Conservation (phyloP, 129 eudicot genomes). For the Lactuca saligna region DNA sequence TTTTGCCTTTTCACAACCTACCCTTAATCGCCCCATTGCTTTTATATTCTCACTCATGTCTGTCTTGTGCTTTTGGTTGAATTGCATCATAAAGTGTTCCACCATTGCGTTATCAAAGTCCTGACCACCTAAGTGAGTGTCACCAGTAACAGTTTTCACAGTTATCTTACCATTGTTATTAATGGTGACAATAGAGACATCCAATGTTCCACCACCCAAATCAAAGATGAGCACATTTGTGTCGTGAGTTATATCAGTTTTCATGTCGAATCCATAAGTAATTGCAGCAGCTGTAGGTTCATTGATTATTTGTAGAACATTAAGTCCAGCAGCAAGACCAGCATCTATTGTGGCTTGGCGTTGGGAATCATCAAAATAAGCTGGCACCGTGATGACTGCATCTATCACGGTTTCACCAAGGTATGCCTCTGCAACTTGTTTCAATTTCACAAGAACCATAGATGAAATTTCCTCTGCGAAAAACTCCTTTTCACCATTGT, state of each 20-base stretch:
- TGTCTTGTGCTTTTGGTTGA: conserved; percentile 36
- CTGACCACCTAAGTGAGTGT: conserved; percentile 8
- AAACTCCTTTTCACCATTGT: too few species aligned
- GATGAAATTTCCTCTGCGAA: too few species aligned
- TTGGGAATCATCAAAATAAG: too few species aligned
- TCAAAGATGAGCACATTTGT: background rate
- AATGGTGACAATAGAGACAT: too few species aligned
- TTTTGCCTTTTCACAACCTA: conserved; percentile 48
- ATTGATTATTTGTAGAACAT: conserved; percentile 37
- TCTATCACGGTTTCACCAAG: too few species aligned
- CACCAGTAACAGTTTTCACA: conserved; percentile 36
- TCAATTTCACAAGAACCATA: too few species aligned
- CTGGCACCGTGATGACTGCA: too few species aligned
- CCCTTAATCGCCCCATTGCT: conserved; percentile 42
- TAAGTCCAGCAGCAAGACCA: conserved; percentile 35
- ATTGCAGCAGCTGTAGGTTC: conserved; percentile 45
- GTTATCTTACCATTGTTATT: conserved; percentile 29
- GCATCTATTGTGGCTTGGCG: conserved; percentile 18
- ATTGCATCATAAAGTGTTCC: conserved; percentile 35
- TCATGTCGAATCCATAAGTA: conserved; percentile 21
- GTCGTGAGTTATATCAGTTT: too few species aligned
- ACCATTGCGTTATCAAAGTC: conserved; percentile 40
- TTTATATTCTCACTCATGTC: conserved; percentile 37
- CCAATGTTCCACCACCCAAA: conserved; percentile 17
- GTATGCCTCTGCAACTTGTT: too few species aligned